Conservation (phyloP, 2,329 filamentous ascomycete species). For the Monosporascus sp. region DNA sequence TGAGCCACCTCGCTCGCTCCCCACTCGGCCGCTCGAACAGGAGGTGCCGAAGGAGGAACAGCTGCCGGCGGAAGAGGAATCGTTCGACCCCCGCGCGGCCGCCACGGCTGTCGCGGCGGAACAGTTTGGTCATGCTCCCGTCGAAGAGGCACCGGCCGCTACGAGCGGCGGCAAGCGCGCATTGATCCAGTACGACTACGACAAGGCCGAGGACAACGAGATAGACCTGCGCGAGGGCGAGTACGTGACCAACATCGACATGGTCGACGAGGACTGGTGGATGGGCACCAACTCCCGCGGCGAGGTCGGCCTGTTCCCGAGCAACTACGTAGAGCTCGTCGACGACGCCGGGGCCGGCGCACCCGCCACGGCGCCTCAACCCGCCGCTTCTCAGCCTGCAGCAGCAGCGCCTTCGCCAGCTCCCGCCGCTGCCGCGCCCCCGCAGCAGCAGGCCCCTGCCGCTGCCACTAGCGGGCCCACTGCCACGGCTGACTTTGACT, state of each 20-base stretch:
- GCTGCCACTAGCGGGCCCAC: slow-evolving; percentile 47
- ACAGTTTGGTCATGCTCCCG: slow-evolving; percentile 34
- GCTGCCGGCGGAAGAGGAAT: slow-evolving; percentile 57
- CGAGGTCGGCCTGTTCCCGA: slow-evolving; percentile 87
- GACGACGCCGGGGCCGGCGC: slow-evolving; percentile 49
- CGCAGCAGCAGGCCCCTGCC: slow-evolving; percentile 32
- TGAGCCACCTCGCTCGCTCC: slow-evolving; percentile 54
- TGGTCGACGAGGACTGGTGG: slow-evolving; percentile 99
- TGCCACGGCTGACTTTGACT: slow-evolving; percentile 87
- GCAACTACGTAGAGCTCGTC: slow-evolving; percentile 90
- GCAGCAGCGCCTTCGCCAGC: slow-evolving; percentile 25
- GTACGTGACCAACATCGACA: slow-evolving; percentile 84
- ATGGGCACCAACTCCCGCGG: slow-evolving; percentile 83
- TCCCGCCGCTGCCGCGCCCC: slow-evolving; percentile 31
- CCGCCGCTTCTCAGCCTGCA: slow-evolving; percentile 24
- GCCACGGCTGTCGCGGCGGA: slow-evolving; percentile 49
- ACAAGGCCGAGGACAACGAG: slow-evolving; percentile 96
- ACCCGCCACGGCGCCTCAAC: slow-evolving; percentile 18
- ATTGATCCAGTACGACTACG: slow-evolving; percentile 87
- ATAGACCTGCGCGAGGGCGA: slow-evolving; percentile 87
- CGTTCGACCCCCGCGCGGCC: slow-evolving; percentile 55
- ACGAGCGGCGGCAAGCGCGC: slow-evolving; percentile 61
- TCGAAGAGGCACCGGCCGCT: slow-evolving; percentile 27
- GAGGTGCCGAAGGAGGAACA: slow-evolving; percentile 60
- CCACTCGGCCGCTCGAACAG: slow-evolving; percentile 56